These are phyloP conservation scores for Solanum ossicruentum DNA, from an alignment of 257 asterid genomes.

Conservation along the genomic window DNA sequence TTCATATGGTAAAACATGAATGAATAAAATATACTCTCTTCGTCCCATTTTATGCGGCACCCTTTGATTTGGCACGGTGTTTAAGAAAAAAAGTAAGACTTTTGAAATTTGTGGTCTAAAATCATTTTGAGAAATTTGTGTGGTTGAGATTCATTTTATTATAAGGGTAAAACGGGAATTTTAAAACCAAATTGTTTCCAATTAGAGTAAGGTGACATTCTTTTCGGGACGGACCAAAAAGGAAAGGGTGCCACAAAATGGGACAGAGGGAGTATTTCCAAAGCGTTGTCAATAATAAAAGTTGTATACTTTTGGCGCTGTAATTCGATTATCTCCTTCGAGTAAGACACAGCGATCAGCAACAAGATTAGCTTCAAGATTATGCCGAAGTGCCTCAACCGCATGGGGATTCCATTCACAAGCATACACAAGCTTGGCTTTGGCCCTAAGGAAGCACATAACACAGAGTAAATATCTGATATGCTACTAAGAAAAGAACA, in stretches of 20 bases:
- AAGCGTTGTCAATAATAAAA: neutral
- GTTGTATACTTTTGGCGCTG: conserved; percentile 69
- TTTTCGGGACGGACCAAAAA: no score
- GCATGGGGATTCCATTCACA: conserved; percentile 98
- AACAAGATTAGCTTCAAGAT: conserved; percentile 60
- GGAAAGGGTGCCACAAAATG: no score
- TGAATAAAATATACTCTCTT: neutral
- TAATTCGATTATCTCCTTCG: conserved; percentile 84
- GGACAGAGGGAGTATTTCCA: no score
- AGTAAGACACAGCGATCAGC: conserved; percentile 70
- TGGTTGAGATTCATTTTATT: no score
- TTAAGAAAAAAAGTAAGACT: no score
- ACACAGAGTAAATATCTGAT: neutral
- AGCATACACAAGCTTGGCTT: conserved; percentile 78
- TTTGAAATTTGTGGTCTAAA: no score
- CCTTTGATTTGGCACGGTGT: no score
- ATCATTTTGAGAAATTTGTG: no score
- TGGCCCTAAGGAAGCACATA: conserved; percentile 35
- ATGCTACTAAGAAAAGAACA: neutral
- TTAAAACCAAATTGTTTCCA: no score
- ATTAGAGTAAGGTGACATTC: no score
- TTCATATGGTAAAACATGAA: neutral
- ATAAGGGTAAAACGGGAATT: no score
- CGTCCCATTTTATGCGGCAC: no score
- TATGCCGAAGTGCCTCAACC: conserved; percentile 69